Evolutionary conservation across 257 asterid genomes (phyloP), one percentile per base, ranked within the genome.

Genomic region (Scutellaria minor): DNA sequence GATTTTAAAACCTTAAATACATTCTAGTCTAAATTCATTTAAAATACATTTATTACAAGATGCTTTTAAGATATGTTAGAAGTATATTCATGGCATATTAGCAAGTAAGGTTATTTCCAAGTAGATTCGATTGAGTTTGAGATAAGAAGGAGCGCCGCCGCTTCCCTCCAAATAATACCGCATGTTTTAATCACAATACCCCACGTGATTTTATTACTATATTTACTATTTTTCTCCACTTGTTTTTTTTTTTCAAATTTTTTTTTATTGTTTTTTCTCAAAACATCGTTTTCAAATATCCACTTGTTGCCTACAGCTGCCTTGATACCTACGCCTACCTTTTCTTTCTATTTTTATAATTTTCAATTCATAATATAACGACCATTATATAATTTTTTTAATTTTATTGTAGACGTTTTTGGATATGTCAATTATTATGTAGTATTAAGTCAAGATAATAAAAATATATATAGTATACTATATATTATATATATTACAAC

Each of bases 231-330:
- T 0, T 18, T 68, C 39, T 39, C 47, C 80, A 66, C 75, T 75
- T 79, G 75, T 40, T 57, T 27, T 13, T 39, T 48, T 46, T 24
- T 1, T n/a, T 67, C 24, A 9, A 56, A 9, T 10, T 31, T 57
- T 31, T 5, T 27, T 57, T 8, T 18, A 24, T 24, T 24, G 27
- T 24, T 24, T 24, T 50, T 47, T 12, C 41, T 13, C 6, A 31
- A 8, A 11, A 47, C 5, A 27, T 77, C 58, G 9, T 66, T 72
- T 14, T 78, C 71, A 52, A 44, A 12, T 6, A 9, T 41, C 81
- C 74, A 72, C 77, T 77, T 77, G 74, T 41, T 40, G 66, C 41
- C 37, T 10, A 41, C 53, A 51, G 31, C 35, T 54, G 35, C 54
- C 62, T 35, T 7, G 46, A 18, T 24, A 24, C 27, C 65, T 54